These are phyloP conservation scores for Lecanicillium sp. DNA, from an alignment of 2,329 filamentous ascomycete species.

Conservation along the genomic window DNA sequence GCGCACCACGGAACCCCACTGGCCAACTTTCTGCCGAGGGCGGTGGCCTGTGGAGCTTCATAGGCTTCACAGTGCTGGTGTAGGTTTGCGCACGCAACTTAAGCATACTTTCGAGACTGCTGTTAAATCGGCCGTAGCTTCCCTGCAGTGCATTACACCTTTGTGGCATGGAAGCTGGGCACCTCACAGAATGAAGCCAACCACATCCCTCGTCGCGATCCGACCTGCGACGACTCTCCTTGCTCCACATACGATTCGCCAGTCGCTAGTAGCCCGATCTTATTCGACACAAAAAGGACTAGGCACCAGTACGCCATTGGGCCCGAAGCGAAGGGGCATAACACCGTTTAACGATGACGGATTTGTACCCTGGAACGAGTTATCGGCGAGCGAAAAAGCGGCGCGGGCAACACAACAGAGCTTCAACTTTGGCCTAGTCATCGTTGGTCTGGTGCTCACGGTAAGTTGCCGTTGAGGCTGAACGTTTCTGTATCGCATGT, in stretches of 20 bases:
- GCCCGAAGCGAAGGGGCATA: constrained; percentile 57
- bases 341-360: constrained; percentile 86
- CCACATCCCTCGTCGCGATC: constrained; percentile 27
- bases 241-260: constrained; percentile 22
- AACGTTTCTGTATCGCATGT: constrained; percentile 8
- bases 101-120: too few species aligned
- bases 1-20: too few species aligned
- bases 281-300: constrained; percentile 54
- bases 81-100: too few species aligned
- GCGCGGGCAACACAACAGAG: constrained; percentile 83
- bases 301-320: constrained; percentile 23
- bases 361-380: constrained; percentile 68
- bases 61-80: too few species aligned
- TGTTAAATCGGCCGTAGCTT: not conserved
- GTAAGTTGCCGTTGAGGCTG: constrained; percentile 34
- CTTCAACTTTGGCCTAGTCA: constrained; percentile 75
- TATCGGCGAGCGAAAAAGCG: constrained; percentile 70
- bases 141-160: constrained; percentile 1
- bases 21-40: constrained; percentile 25
- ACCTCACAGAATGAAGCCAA: constrained; percentile 39
- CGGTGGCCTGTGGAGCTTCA: constrained; percentile 20
- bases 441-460: constrained; percentile 68
- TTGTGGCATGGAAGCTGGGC: constrained; percentile 26
- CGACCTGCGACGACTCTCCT: constrained; percentile 22
- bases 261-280: constrained; percentile 33